Conservation (phyloP, 2,329 filamentous ascomycete genomes). For the Phialophora macrospora region DNA sequence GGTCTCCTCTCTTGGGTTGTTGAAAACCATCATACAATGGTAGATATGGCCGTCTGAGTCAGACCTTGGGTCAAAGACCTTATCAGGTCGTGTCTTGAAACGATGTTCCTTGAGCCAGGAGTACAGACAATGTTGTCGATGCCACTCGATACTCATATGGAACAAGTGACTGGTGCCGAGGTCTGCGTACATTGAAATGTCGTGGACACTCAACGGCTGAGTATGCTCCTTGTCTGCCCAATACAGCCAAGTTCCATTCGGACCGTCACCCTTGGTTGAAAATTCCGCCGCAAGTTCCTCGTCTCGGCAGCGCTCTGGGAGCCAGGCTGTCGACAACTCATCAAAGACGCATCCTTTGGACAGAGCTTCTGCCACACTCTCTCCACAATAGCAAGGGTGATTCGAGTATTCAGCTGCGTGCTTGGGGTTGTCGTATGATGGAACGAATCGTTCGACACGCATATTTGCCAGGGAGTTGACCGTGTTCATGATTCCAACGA, state of each 20-base stretch:
- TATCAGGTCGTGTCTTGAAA: constrained; percentile 8
- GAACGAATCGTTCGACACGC: constrained; percentile 5
- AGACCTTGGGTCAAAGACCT: constrained; percentile 12
- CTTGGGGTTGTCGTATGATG: constrained; percentile 13
- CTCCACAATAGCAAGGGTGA: constrained; percentile 9
- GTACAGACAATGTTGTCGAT: constrained; percentile 10
- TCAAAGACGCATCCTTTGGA: constrained; percentile 14
- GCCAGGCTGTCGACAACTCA: constrained; percentile 9
- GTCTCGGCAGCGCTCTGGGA: constrained; percentile 5
- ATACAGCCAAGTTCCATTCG: constrained; percentile 9
- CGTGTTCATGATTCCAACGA: constrained; percentile 1
- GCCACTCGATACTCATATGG: constrained; percentile 13
- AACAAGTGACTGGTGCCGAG: constrained; percentile 13
- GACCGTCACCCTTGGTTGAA: constrained; percentile 9
- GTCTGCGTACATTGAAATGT: constrained; percentile 14
- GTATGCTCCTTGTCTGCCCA: constrained; percentile 15
- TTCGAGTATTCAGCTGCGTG: constrained; percentile 12
- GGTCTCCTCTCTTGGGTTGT: constrained; percentile 4
- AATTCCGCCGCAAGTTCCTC: constrained; percentile 8
- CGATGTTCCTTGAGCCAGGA: constrained; percentile 13
- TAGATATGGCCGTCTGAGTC: constrained; percentile 11
- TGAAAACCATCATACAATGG: constrained; percentile 11
- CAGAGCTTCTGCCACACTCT: constrained; percentile 4
- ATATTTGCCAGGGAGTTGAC: constrained; percentile 1
- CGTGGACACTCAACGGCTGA: constrained; percentile 1